Evolutionary conservation across 371 early-diverging fungal genomes (phyloP), one percentile per base, ranked within the genome.

Genomic region (Caulochytrium protostelioides): DNA sequence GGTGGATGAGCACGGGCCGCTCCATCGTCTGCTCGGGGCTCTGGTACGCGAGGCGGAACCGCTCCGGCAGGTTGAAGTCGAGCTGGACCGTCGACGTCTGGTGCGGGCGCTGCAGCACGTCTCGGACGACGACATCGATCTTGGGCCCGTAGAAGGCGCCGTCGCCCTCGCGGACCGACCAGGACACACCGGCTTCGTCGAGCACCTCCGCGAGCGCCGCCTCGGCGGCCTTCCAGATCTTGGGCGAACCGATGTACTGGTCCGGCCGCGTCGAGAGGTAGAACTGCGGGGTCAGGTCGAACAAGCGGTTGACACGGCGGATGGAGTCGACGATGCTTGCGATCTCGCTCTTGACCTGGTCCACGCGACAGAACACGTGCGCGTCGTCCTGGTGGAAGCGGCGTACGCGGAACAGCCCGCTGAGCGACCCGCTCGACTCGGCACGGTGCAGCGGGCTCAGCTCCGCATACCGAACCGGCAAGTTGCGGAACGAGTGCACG

Each of bases 311-410:
- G 1, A 89, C 66, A 18, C 72, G 61, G 38, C 76, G 59, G 38
- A 95, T 61, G 49, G 92, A 82, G 10, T 79, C 71, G 28, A 95
- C 69, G 32, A 74, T 70, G 13, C 57, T 46, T 1, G 52, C 46
- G 50, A 95, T 89, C 59, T 92, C 92, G 32, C 62, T 22, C 22
- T 59, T 47, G 30, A 77, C 64, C 42, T 89, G 89, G 2, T 71
- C 66, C 16, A 56, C 55, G 3, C 71, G 55, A 56, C 89, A 87
- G 52, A 95, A 92, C 41, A 95, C 89, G 49, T 95, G 97, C 4
- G 89, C 97, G 49, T 95, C 97, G 45, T 95, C 97, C 47, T 95
- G 92, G 42, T 95, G 92, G 62, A 95, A 92, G 33, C 85, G 62
- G 39, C 91, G 66, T 6, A 95, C 89, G 29, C 97, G 69, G 0